Base-by-base conservation (phyloP, 1,284 basidiomycete genomes). In the Microbotryomycetes sp. region DNA sequence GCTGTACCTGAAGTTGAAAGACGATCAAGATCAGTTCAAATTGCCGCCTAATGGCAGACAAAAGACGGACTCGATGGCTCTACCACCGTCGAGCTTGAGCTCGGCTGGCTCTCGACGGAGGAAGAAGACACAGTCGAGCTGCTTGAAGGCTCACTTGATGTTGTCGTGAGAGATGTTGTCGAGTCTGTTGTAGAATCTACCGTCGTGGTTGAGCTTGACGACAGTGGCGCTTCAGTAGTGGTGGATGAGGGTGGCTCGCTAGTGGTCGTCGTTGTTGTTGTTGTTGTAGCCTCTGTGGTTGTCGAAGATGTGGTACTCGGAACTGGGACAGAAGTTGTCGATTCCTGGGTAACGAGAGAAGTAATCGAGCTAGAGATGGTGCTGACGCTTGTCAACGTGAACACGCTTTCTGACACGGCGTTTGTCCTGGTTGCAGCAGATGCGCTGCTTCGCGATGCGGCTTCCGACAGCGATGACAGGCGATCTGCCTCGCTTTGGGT, bases 311-410 rank as follows among this genome's bases (percentile, higher is more conserved):
- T 16, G n/a, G 26, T 28, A 26, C 7, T 16, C 23, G 30, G 29
- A 31, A 47, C 47, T 35, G 23, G 54, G 3, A 51, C 52, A 1
- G 57, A 52, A 3, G 55, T 35, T 24, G 49, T 52, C 5, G 52
- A 31, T 21, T 23, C 30, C 18, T 35, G 28, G 29, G 18, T 9
- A 18, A 29, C 30, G 7, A 30, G 24, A 18, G 35, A 50, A 18
- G 45, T 61, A 31, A 47, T 47, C 28, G 57, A 56, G 23, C 56
- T 59, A 6, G 63, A 61, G 26, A 50, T 54, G 50, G 49, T 47
- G 16, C 41, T 29, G 24, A 59, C 46, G 29, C 49, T 65, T 15
- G 27, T 26, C 9, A 29, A 45, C 3, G 31, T 49, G 16, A 47
- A 18, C n/a, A 28, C 41, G 5, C 35, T 35, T 9, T 18, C 24